Evolutionary conservation across 352 stramenopile genomes (phyloP), one percentile per base, ranked within the genome.

Genomic region (Pythium dissimile): DNA sequence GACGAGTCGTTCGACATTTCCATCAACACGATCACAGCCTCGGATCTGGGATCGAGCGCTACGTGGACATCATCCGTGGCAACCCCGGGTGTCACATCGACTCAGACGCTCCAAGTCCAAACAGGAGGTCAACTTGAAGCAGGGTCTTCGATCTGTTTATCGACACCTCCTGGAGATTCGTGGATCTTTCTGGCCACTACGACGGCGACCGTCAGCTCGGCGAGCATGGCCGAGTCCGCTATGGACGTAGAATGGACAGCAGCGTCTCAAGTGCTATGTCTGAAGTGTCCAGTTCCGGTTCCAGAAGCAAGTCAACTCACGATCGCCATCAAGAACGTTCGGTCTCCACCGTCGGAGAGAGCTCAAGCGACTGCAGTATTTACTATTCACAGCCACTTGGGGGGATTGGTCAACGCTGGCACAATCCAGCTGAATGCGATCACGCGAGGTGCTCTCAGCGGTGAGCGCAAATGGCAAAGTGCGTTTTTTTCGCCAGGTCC

Each of bases 81-180:
- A 4, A 86, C 80, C 8, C 80, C 80, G 20, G 77, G 71, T 11
- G 67, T 89, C 21, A 23, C 67, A 2, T 82, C 77, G 3, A 74
- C 62, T 1, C 80, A 89, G 24, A 65, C 58, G 7, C 32, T 86
- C 13, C 52, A 24, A 1, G 56, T 89, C 0, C 68, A 38, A 32
- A 83, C 63, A 0, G 77, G 75, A 23, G 79, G 80, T 2, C 61
- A 66, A 23, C 16, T 89, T 0, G 70, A 86, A 31, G 10, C 48
- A 11, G 71, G 59, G 0, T 72, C 75, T 2, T 69, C 16, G 9
- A 61, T 88, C 13, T 86, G 70, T 28, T 28, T 89, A 39, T 59
- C 54, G 4, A 37, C 79, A 0, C 51, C 41, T 10, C 31, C 20
- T 8, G 49, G n/a, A 13, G 65, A 72, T 42, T 46, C 51, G 9